Evolutionary conservation across 805 yeast species (phyloP), one percentile per base, ranked within the genome.

Genomic region (Kodamaea laetipori): DNA sequence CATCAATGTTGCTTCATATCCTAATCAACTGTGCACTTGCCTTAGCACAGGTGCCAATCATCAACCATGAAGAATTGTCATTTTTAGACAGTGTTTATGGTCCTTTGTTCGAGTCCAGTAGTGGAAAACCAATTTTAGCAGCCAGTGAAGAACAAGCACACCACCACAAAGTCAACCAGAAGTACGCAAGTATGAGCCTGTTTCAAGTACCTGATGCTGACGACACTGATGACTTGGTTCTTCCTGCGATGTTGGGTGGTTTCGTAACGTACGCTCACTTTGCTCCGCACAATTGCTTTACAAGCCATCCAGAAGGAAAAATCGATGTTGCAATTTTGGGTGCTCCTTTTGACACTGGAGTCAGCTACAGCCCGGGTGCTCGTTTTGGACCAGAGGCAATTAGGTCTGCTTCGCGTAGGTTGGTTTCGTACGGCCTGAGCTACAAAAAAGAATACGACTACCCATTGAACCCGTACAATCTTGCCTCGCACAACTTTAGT

Each of bases 281-380:
- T 36, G 65, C 72, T 7, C 38, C 30, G 17, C 19, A 4, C 16
- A 18, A 42, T 9, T 80, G 84, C 54, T 78, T 73, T 54, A 35
- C 26, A 11, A 32, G 31, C 9, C 66, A 72, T 42, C 68, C 69
- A 58, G 34, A 42, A 6, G 44, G 46, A 13, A 44, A 48, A 6
- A 53, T 69, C 23, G 84, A 79, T 51, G 71, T 79, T 32, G 83
- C 82, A 2, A 71, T 79, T 19, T 73, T 78, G 9, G 82, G 82
- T 2, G 81, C 82, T 1, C 82, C 82, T 0, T 79, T 77, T 47
- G 84, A 79, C 51, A 74, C 81, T 0, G 81, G 82, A 1, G 77
- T 73, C 1, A 71, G 80, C 0, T 79, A 65, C 53, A 57, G 79
- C 12, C 81, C 82, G 0, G 83, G 83, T 2, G 81, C 83, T 4